Percentiles rank a stretch among this genome's conserved stretches.
Conservation (phyloP, 2,329 filamentous ascomycete genomes). For the Hypoxylon sp. region DNA sequence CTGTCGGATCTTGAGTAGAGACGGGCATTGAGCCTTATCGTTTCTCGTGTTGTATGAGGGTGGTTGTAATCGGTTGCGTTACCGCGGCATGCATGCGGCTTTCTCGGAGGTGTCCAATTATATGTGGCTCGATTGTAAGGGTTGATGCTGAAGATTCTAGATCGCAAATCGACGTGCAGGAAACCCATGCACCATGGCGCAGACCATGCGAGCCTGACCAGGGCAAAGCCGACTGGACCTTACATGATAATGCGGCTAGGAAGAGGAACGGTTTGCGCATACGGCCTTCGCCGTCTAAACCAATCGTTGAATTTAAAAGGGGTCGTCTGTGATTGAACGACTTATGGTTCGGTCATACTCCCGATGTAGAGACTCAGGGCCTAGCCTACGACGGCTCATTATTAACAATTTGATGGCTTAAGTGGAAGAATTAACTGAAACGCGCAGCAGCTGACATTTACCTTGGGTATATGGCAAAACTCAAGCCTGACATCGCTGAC, state of each 20-base stretch:
- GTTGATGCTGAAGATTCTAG: slow-evolving; percentile 23
- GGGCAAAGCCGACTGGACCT: slow-evolving; percentile 9
- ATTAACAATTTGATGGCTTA: neutral
- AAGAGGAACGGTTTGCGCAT: slow-evolving; percentile 3
- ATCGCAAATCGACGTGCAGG: slow-evolving; percentile 34
- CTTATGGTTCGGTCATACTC: neutral
- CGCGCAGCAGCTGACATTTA: neutral
- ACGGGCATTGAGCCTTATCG: neutral
- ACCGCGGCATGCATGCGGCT: slow-evolving; percentile 8
- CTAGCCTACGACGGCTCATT: neutral
- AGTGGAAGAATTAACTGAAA: neutral
- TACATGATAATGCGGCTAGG: slow-evolving; percentile 14
- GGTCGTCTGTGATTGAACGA: neutral
- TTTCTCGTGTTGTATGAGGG: slow-evolving; percentile 8
- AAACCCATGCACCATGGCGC: slow-evolving; percentile 25
- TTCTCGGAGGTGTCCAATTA: slow-evolving; percentile 16
- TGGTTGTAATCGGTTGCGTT: slow-evolving; percentile 26
- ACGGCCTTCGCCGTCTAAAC: neutral
- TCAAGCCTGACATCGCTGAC: neutral
- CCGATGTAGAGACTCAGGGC: neutral
- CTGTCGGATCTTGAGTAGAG: slow-evolving; percentile 2
- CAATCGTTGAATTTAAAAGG: slow-evolving; percentile 1
- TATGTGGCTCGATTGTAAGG: slow-evolving; percentile 34
- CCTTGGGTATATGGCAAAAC: neutral
- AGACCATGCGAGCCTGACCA: slow-evolving; percentile 12